Base-by-base conservation (phyloP, 495 filamentous ascomycete species). In the Neurospora sp. region DNA sequence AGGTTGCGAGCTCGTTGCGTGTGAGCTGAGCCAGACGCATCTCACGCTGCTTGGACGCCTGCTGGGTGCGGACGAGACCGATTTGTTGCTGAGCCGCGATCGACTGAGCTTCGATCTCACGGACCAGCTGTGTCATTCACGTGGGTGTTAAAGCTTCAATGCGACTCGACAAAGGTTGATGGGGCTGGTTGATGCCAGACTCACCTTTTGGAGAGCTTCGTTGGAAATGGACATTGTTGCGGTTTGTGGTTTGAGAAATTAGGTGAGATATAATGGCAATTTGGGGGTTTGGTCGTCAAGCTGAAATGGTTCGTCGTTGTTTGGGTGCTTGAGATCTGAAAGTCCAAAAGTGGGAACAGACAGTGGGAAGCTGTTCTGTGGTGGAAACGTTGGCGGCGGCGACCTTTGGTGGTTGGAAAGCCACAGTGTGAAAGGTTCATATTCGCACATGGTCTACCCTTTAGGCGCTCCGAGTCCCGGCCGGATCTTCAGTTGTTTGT, bases 181-280 rank as follows among this genome's bases (percentile, higher is more conserved):
- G 40, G 49, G 37, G 41, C 62, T 46, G 70, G 39, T 44, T 54
- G 37, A 20, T 31, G 35, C 23, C 66, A 27, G 23, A 76, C 83
- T 79, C 77, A 94, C 96, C 91, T 97, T 97, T 82, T 97, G 92
- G 74, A 98, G 85, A 77, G 95, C 94, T 87, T 97, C 93, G 79
- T 96, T 97, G 73, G 95, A 91, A 78, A 99, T 95, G 75, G 96
- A 96, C 96, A 99, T 99, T 74, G 77, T 88, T 42, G 37, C 20
- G 41, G 37, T 38, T 37, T 11, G 5, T 20, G 8, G 11, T 16
- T 18, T 35, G 16, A 39, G 7, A 8, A 9, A 12, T 16, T 23
- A 38, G 27, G 27, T 70, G 46, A 16, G 38, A 31, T 16, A 16
- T 14, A 11, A 62, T 14, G 23, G 20, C 1, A 62, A 9, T 16